Conservation (phyloP, 768 basidiomycete genomes). For the Lentinula edodes region DNA sequence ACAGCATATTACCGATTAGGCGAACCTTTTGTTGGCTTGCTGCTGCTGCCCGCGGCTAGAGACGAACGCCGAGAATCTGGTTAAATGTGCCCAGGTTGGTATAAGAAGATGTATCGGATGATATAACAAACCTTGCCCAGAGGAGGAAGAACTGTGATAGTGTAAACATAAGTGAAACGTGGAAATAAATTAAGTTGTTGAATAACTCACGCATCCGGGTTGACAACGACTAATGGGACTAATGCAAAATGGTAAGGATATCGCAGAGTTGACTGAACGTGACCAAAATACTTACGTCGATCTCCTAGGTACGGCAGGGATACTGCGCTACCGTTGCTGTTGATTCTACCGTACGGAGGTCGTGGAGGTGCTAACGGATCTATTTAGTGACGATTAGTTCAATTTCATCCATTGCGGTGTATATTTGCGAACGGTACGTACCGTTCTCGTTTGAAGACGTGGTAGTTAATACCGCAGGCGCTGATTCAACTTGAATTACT, state of each 20-base stretch:
- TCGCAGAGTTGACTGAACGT: background rate
- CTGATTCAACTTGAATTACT: background rate
- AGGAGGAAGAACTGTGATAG: background rate
- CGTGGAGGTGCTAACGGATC: background rate
- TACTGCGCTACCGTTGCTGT: conserved; percentile 1
- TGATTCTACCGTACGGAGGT: background rate
- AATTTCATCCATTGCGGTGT: background rate
- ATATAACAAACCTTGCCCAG: conserved; percentile 2
- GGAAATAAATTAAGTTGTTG: background rate
- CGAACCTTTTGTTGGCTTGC: background rate
- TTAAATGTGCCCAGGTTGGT: too few species aligned
- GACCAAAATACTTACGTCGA: background rate
- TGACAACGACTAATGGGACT: conserved; percentile 6
- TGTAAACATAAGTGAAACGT: background rate
- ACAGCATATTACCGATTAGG: background rate
- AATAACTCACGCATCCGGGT: conserved; percentile 4
- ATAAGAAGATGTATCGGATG: background rate
- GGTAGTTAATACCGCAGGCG: conserved; percentile 3
- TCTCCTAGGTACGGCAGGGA: background rate
- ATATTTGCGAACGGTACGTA: background rate
- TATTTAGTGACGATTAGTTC: background rate
- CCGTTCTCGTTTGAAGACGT: background rate
- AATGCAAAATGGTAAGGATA: background rate
- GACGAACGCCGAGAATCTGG: conserved; percentile 5
- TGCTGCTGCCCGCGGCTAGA: background rate